Conservation (phyloP, 352 stramenopile species). For the Globisporangium recalcitrans region DNA sequence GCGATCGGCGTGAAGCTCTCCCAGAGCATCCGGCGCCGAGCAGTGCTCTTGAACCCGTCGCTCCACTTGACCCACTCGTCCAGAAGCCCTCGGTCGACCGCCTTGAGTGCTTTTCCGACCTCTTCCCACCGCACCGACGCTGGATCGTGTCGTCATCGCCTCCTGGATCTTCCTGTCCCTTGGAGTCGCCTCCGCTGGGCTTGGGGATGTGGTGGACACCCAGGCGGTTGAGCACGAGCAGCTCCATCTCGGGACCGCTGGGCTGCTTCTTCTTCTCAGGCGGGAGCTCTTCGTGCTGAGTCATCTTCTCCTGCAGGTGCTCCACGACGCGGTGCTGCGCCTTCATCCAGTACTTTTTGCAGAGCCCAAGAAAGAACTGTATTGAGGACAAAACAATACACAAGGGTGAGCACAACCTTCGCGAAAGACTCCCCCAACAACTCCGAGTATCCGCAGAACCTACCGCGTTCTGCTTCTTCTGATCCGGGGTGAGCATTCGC, state of each 20-base stretch:
- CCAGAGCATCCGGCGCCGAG: conserved; percentile 73
- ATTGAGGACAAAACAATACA: background rate
- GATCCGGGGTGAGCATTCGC: conserved; percentile 51
- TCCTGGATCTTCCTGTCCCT: conserved; percentile 1
- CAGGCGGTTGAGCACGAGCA: conserved; percentile 50
- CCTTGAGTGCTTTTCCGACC: conserved; percentile 86
- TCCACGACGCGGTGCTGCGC: conserved; percentile 71
- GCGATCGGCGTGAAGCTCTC: conserved; percentile 79
- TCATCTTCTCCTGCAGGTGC: conserved; percentile 62
- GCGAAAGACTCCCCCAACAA: background rate
- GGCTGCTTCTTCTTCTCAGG: conserved; percentile 20
- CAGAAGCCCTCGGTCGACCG: conserved; percentile 78
- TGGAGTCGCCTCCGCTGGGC: conserved; percentile 18
- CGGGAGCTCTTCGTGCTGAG: conserved; percentile 19
- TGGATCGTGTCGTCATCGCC: conserved; percentile 26
- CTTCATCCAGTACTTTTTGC: conserved; percentile 69
- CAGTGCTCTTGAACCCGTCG: conserved; percentile 43
- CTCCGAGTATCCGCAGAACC: background rate
- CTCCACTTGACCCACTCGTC: conserved; percentile 84
- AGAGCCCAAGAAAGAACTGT: conserved; percentile 60
- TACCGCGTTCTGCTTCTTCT: conserved; percentile 73
- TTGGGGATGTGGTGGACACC: conserved; percentile 61
- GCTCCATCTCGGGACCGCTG: conserved; percentile 41
- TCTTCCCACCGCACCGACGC: conserved; percentile 61
- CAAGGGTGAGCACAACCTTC: conserved; percentile 1